Evolutionary conservation across 495 filamentous ascomycete genomes (phyloP), one percentile per base, ranked within the genome.

Genomic region (Apodospora peruviana): DNA sequence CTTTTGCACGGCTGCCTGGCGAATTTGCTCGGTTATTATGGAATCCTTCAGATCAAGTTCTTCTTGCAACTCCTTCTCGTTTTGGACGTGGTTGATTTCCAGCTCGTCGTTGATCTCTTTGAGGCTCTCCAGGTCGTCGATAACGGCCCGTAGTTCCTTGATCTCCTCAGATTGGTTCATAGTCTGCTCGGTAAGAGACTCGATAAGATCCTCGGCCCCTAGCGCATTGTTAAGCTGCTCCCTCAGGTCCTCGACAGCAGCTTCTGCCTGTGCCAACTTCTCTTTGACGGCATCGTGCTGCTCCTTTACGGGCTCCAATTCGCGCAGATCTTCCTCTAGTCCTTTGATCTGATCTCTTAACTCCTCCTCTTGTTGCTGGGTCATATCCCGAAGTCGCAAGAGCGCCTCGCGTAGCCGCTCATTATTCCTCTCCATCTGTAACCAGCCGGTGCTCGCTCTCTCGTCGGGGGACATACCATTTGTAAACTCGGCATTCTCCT

Each of bases 71-170:
- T 97, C 90, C 59, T 90, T 95, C 57, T 91, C 88, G 10, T 88
- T 87, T 59, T 96, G 90, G 12, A 90, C 77, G 64, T 96, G 90
- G 56, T 95, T 95, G 58, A 88, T 81, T 61, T 96, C 91, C 9
- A 97, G 78, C 62, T 97, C 94, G 53, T 97, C 91, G 55, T 86
- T 90, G 41, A 97, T 81, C 53, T 97, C 93, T 60, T 90, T 91
- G 40, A 97, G 65, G 24, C 76, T 82, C 60, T 95, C 88, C 2
- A 96, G 72, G 43, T 96, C 90, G 45, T 91, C 85, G 47, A 96
- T 86, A 1, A 81, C 81, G 19, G 79, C 78, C 51, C 84, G 82
- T 41, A 96, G 76, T 54, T 96, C 84, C 47, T 89, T 85, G 35
- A 96, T 82, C 52, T 41, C 79, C 58, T 95, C 87, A 19, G 82